These are phyloP conservation scores for Suillus paluster DNA, from an alignment of 768 basidiomycete genomes.

Conservation along the genomic window DNA sequence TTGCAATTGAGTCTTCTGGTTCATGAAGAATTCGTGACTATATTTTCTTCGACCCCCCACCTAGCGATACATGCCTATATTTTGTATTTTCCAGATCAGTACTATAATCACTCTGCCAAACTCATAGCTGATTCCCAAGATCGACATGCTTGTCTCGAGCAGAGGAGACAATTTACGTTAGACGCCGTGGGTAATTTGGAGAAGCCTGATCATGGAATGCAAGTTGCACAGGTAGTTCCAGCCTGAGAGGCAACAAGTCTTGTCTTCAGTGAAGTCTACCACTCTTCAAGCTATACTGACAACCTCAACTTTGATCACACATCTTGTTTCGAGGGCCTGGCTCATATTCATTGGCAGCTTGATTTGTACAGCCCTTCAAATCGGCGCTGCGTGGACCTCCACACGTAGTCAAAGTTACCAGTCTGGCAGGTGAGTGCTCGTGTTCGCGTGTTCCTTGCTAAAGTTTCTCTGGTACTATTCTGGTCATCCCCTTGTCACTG, in stretches of 20 bases:
- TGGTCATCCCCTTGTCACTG: neutral
- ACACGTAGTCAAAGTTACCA: neutral
- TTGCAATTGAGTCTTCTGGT: constrained; percentile 36
- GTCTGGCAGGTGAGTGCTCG: neutral
- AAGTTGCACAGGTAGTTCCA: neutral
- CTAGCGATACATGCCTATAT: neutral
- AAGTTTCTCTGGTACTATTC: neutral
- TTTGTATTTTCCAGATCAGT: neutral
- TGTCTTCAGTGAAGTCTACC: neutral
- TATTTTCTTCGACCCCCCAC: neutral
- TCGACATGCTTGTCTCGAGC: neutral
- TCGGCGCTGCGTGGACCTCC: neutral
- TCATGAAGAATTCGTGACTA: neutral
- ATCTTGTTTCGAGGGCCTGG: neutral
- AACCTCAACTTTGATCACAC: neutral
- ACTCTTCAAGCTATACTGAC: neutral
- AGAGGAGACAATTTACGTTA: neutral
- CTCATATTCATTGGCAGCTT: neutral
- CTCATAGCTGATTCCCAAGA: neutral
- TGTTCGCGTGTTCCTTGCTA: neutral
- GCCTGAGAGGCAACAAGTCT: neutral
- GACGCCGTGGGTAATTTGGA: neutral
- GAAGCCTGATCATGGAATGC: neutral
- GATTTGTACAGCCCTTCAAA: neutral
- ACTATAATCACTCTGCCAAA: neutral